These are phyloP conservation scores for Phytophthora syringae DNA, from an alignment of 352 stramenopile genomes.

Conservation along the genomic window DNA sequence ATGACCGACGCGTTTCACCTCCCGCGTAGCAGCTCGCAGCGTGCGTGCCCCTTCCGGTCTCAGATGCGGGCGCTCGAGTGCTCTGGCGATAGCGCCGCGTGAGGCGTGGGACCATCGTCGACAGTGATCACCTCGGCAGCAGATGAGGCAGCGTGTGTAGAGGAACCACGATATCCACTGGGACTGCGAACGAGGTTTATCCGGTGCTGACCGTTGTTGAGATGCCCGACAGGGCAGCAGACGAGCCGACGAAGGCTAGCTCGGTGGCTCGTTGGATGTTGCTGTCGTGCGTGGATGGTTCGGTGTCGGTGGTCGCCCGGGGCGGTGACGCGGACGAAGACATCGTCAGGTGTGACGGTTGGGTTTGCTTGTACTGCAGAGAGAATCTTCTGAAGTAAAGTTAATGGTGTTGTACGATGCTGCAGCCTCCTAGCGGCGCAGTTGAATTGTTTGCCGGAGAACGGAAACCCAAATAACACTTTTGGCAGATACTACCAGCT, in stretches of 20 bases:
- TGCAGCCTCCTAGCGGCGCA: background rate
- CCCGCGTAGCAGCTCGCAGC: background rate
- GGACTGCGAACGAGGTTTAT: too few species aligned
- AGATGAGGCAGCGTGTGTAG: background rate
- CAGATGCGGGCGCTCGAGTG: background rate
- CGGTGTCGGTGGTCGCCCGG: too few species aligned
- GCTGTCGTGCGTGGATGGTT: too few species aligned
- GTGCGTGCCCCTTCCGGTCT: background rate
- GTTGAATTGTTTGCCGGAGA: background rate
- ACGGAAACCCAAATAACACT: background rate
- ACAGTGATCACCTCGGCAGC: background rate
- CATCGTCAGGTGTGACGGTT: background rate
- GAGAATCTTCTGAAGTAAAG: background rate
- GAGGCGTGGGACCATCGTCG: background rate
- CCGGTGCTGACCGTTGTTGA: too few species aligned
- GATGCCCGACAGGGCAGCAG: too few species aligned
- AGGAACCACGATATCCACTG: background rate
- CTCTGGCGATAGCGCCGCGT: background rate
- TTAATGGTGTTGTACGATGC: background rate
- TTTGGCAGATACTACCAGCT: too few species aligned
- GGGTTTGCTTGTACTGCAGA: background rate
- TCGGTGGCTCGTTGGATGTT: too few species aligned
- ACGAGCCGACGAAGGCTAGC: too few species aligned
- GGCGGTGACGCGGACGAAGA: background rate
- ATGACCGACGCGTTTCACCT: background rate